Percentiles rank a stretch among this genome's conserved stretches.
These are phyloP conservation scores for Maudiozyma barnettii DNA, from an alignment of 805 yeast genomes.

Conservation along the genomic window DNA sequence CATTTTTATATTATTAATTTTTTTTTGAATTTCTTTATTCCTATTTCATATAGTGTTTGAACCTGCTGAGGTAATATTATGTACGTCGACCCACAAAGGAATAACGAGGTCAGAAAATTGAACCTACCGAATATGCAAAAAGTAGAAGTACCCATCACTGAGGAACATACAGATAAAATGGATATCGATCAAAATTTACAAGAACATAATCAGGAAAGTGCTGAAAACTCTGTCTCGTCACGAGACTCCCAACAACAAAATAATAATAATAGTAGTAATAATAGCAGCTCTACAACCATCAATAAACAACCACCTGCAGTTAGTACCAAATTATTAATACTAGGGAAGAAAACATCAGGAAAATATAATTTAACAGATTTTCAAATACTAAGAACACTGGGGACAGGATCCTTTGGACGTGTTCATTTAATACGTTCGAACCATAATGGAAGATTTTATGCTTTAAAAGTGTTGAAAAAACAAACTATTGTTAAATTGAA, in stretches of 20 bases:
- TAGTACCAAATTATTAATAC: constrained; percentile 1
- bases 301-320: background rate
- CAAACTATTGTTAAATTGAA: constrained; percentile 84
- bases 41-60: background rate
- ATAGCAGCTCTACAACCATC: background rate
- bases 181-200: background rate
- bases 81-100: constrained; percentile 21
- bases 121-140: constrained; percentile 4
- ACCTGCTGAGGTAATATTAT: constrained; percentile 3
- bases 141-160: background rate
- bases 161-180: background rate
- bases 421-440: constrained; percentile 83
- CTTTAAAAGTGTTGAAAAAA: constrained; percentile 84
- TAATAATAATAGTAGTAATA: too few relatives aligned
- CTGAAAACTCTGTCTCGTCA: background rate
- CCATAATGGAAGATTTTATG: constrained; percentile 86
- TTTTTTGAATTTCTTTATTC: background rate
- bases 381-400: constrained; percentile 76
- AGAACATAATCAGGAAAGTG: background rate
- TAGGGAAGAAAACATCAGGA: constrained; percentile 36
- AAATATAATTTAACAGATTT: constrained; percentile 76
- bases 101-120: constrained; percentile 15
- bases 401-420: constrained; percentile 93
- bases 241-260: background rate
- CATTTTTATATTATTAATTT: too few relatives aligned